These are phyloP conservation scores for Wickerhamiella cacticola DNA, from an alignment of 805 yeast genomes.

Conservation along the genomic window DNA sequence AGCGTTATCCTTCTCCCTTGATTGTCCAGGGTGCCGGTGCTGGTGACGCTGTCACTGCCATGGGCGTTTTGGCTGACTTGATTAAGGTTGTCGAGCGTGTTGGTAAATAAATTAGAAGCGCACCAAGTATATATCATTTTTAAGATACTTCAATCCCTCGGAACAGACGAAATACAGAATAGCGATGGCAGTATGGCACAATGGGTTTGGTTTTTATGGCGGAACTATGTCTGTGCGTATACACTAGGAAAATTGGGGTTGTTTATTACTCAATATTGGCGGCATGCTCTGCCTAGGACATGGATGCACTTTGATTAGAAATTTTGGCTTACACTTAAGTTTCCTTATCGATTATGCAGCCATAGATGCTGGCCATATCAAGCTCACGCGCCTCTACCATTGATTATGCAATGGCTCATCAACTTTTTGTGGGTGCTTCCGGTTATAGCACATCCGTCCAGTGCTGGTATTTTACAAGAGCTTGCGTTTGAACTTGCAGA, in stretches of 20 bases:
- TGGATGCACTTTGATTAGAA: too few species aligned
- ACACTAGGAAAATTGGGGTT: too few species aligned
- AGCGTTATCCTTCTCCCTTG: constrained; percentile 86
- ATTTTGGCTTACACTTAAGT: not conserved
- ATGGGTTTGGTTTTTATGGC: too few species aligned
- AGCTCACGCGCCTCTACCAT: not conserved
- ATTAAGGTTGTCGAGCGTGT: constrained; percentile 79
- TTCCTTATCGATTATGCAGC: constrained; percentile 10
- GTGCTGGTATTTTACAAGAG: not conserved
- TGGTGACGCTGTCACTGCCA: constrained; percentile 65
- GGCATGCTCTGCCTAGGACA: too few species aligned
- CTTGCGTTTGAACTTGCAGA: constrained; percentile 10
- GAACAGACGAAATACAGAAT: too few species aligned
- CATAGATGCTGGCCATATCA: not conserved
- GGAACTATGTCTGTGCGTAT: too few species aligned
- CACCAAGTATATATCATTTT: too few species aligned
- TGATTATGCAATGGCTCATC: not conserved
- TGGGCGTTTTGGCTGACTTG: constrained; percentile 90
- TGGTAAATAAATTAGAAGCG: too few species aligned
- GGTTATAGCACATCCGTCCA: constrained; percentile 5
- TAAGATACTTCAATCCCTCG: too few species aligned
- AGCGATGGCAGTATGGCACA: too few species aligned
- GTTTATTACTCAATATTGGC: too few species aligned
- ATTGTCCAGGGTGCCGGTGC: constrained; percentile 96
- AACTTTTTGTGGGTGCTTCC: not conserved